phyloP scores from a whole-genome alignment of 2,329 filamentous ascomycete species.

The Diaporthe sp. region DNA sequence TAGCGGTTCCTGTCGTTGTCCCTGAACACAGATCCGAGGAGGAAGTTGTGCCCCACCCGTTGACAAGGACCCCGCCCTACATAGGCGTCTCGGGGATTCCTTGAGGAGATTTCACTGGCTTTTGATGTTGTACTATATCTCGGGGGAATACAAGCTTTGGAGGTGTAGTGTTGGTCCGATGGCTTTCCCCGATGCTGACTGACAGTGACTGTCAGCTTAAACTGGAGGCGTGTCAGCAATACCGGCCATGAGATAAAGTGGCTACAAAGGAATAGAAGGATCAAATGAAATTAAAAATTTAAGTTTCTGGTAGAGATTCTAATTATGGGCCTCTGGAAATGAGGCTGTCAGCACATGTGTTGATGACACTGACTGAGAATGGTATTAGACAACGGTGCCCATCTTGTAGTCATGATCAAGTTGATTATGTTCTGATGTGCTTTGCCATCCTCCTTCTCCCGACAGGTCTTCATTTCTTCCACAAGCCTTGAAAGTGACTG shows the following conservation, averaged over 20 bases:
- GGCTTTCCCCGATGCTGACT: not conserved
- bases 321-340: not conserved
- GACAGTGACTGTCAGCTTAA: constrained; percentile 21
- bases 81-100: not conserved
- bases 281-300: too few relatives aligned
- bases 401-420: too few relatives aligned
- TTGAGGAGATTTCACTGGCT: not conserved
- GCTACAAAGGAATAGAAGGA: too few relatives aligned
- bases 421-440: not conserved
- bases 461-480: not conserved
- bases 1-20: not conserved
- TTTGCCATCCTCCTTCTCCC: not conserved
- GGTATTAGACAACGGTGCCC: not conserved
- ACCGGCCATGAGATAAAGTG: not conserved
- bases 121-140: not conserved
- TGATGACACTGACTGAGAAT: not conserved
- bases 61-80: not conserved
- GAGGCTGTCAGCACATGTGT: not conserved
- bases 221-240: not conserved
- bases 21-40: not conserved
- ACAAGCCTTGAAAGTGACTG: not conserved
- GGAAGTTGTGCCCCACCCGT: not conserved
- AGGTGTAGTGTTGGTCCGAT: not conserved
- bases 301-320: too few relatives aligned
- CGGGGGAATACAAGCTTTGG: not conserved